A percentile compares a stretch with the other conserved stretches of the same genome.
These are phyloP conservation scores for Obelidium mucronatum DNA, from an alignment of 192 early-diverging fungal genomes.

Conservation along the genomic window DNA sequence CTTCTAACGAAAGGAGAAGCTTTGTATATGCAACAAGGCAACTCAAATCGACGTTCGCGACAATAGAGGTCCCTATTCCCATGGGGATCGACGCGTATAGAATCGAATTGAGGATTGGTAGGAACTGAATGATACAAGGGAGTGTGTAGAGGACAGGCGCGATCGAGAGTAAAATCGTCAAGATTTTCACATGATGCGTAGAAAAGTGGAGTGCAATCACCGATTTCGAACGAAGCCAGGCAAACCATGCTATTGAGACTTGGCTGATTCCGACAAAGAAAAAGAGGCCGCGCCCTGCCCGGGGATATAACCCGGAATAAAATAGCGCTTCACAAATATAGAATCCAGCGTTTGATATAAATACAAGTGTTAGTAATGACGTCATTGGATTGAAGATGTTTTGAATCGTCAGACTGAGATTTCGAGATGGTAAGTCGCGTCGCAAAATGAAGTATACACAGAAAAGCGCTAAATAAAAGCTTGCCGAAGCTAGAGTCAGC, in stretches of 20 bases:
- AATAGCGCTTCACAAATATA: neutral
- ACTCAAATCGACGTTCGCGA: neutral
- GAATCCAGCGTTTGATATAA: neutral
- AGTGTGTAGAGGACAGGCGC: neutral
- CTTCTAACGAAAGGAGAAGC: neutral
- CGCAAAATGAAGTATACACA: neutral
- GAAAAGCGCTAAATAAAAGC: neutral
- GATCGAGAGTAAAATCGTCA: neutral
- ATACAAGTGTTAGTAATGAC: neutral
- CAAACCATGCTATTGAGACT: neutral
- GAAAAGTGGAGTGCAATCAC: neutral
- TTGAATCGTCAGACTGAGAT: neutral
- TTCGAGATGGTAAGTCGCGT: neutral
- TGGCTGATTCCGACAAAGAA: neutral
- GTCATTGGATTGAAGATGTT: neutral
- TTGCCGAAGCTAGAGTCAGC: neutral
- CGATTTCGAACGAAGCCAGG: neutral
- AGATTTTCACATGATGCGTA: neutral
- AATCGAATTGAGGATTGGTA: neutral
- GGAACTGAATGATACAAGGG: neutral
- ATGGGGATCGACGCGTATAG: neutral
- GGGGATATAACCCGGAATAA: neutral
- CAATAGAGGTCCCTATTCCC: neutral
- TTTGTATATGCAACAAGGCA: neutral
- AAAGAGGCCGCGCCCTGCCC: neutral